A percentile compares a stretch with the other conserved stretches of the same genome.
Evolutionary conservation across 371 early-diverging fungal species (phyloP).

Genomic region (Haplosporangium sp.): DNA sequence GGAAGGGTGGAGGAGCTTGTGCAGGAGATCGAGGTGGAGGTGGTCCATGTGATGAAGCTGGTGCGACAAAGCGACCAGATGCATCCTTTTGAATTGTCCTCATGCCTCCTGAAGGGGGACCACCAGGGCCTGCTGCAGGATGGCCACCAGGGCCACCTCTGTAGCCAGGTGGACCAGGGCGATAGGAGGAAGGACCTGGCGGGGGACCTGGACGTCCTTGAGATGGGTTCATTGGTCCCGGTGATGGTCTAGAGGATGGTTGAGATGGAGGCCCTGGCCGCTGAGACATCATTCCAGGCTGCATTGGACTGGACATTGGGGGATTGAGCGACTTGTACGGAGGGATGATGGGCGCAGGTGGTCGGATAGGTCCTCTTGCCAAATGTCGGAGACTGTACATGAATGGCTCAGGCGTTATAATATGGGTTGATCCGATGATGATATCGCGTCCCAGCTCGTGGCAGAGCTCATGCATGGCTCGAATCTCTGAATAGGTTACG

Average conservation of each 20-base stretch:
- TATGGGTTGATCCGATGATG: conserved; percentile 85
- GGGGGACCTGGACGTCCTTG: conserved; percentile 15
- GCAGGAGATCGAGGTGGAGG: conserved; percentile 29
- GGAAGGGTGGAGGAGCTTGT: conserved; percentile 5
- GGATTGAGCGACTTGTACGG: conserved; percentile 26
- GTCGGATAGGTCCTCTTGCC: conserved; percentile 30
- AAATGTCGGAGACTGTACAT: conserved; percentile 70
- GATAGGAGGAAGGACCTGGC: conserved; percentile 19
- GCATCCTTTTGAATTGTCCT: conserved; percentile 54
- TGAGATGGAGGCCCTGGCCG: conserved; percentile 19
- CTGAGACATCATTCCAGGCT: conserved; percentile 1
- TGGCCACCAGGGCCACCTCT: not conserved
- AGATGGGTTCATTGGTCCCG: conserved; percentile 8
- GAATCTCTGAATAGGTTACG: conserved; percentile 91
- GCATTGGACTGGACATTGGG: too few species aligned
- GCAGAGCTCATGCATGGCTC: conserved; percentile 85
- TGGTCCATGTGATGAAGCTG: conserved; percentile 17
- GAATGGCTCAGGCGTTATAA: conserved; percentile 83
- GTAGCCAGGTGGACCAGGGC: conserved; percentile 24
- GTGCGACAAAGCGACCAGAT: conserved; percentile 45
- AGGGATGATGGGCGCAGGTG: conserved; percentile 31
- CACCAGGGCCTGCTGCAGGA: not conserved
- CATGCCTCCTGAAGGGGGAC: conserved; percentile 24
- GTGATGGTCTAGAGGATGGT: conserved; percentile 20
- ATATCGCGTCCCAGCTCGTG: conserved; percentile 80